Evolutionary conservation across 2,329 filamentous ascomycete genomes (phyloP).

Genomic region (Ophiocordyceps camponoti-leonardi): DNA sequence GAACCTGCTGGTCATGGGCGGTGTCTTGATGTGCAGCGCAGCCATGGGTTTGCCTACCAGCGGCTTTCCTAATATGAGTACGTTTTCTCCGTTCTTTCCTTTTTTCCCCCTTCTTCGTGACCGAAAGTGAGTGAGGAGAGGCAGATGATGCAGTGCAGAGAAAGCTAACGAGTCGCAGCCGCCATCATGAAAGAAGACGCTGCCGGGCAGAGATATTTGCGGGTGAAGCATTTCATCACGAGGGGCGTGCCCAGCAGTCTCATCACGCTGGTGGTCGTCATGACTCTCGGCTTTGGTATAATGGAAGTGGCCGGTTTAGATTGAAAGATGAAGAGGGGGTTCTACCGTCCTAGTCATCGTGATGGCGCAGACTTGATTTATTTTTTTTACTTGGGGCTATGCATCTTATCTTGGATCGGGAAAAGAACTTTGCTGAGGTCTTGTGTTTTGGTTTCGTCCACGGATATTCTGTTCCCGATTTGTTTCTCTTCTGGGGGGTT

Average conservation of each 20-base stretch:
- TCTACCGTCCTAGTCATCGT: too few species aligned
- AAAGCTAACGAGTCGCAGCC: slow-evolving; percentile 31
- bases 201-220: slow-evolving; percentile 78
- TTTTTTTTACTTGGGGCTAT: too few species aligned
- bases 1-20: slow-evolving; percentile 87
- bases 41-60: slow-evolving; percentile 89
- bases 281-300: slow-evolving; percentile 78
- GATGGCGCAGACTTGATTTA: too few species aligned
- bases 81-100: slow-evolving; percentile 23
- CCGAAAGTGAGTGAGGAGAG: too few species aligned
- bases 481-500: too few species aligned
- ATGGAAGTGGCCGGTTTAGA: slow-evolving; percentile 61
- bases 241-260: slow-evolving; percentile 80
- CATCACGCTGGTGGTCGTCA: slow-evolving; percentile 62
- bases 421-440: too few species aligned
- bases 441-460: too few species aligned
- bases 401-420: too few species aligned
- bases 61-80: slow-evolving; percentile 99
- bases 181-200: slow-evolving; percentile 99
- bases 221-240: slow-evolving; percentile 87
- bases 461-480: too few species aligned
- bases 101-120: too few species aligned
- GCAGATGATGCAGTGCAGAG: too few species aligned
- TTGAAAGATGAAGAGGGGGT: too few species aligned
- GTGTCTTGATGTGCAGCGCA: slow-evolving; percentile 92